phyloP scores from a whole-genome alignment of 805 yeast species.

The Wickerhamiella parazyma region DNA sequence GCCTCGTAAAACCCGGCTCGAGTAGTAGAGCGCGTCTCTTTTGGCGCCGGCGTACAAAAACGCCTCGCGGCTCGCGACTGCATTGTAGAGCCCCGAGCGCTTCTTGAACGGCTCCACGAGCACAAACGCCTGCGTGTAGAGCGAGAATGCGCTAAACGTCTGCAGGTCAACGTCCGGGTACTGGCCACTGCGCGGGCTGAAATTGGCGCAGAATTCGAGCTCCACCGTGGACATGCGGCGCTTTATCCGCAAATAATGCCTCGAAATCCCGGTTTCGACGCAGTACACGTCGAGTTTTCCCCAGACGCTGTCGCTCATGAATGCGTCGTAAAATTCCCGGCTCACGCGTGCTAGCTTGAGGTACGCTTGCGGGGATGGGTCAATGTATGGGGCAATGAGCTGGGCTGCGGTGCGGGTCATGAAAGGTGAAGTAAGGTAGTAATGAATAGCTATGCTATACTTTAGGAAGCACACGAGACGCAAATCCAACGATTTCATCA shows the following conservation, averaged over 20 bases:
- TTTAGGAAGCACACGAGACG: constrained; percentile 25
- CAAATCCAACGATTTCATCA: constrained; percentile 35
- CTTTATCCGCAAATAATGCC: not conserved
- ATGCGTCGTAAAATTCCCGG: not conserved
- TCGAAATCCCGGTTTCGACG: not conserved
- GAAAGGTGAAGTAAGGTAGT: not conserved
- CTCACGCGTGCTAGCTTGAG: constrained; percentile 1
- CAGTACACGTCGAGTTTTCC: not conserved
- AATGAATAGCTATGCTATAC: too few relatives aligned
- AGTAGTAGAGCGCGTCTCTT: not conserved
- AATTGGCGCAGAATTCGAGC: not conserved
- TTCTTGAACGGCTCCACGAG: not conserved
- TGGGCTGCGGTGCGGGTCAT: not conserved
- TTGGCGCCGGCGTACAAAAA: not conserved
- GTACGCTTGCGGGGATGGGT: not conserved
- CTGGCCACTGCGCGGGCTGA: not conserved
- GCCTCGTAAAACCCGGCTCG: not conserved
- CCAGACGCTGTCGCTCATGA: constrained; percentile 3
- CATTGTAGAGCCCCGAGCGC: not conserved
- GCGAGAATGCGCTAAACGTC: not conserved
- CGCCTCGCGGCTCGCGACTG: not conserved
- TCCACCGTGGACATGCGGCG: not conserved
- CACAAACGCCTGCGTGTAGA: not conserved
- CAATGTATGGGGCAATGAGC: not conserved
- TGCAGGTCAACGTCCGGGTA: not conserved